These are phyloP conservation scores for Sarocladium oryzae DNA, from an alignment of 2,329 filamentous ascomycete genomes.

Conservation along the genomic window DNA sequence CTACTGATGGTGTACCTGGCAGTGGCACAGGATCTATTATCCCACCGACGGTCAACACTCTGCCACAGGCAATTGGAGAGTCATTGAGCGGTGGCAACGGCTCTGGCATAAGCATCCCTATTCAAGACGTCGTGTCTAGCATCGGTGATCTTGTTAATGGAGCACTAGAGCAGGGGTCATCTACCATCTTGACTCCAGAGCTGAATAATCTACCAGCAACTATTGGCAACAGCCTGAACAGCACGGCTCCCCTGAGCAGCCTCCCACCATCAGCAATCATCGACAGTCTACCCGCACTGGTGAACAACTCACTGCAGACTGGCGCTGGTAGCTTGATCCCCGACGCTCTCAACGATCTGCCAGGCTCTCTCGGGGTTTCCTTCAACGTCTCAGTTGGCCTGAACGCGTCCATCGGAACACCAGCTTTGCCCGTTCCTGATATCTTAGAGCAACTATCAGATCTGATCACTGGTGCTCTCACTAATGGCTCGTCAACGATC, in stretches of 20 bases:
- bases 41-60: neutral
- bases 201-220: slow-evolving; percentile 2
- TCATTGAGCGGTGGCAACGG: neutral
- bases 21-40: slow-evolving; percentile 2
- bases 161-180: neutral
- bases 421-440: neutral
- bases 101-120: neutral
- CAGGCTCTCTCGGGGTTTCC: neutral
- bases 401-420: neutral
- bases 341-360: neutral
- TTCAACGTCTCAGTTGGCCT: neutral
- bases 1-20: neutral
- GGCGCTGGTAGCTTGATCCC: neutral
- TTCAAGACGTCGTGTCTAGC: neutral
- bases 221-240: neutral
- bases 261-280: neutral
- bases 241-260: neutral
- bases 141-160: neutral
- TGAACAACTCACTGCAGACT: slow-evolving; percentile 4
- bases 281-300: neutral
- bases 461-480: slow-evolving; percentile 4
- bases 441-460: neutral
- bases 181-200: neutral
- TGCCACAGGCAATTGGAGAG: neutral
- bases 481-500: neutral